Conservation (phyloP, 2,329 filamentous ascomycete genomes). For the Reticulascus tulasneorum region DNA sequence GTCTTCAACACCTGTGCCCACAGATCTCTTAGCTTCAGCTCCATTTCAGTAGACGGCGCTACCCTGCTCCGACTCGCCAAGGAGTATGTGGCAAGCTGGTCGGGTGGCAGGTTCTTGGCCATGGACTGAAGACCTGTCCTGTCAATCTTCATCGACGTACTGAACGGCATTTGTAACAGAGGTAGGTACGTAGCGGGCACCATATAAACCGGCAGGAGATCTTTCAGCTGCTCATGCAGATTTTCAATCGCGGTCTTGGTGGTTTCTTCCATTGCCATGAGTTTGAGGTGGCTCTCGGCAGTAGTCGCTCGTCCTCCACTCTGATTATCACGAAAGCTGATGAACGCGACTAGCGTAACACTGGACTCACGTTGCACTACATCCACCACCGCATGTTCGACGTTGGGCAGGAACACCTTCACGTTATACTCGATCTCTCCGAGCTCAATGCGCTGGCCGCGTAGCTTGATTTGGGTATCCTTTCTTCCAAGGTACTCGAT, state of each 20-base stretch:
- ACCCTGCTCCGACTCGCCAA: neutral
- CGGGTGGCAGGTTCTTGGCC: neutral
- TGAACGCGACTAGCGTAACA: neutral
- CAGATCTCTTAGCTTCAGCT: neutral
- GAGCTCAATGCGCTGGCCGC: conserved; percentile 42
- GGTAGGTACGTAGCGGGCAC: conserved; percentile 26
- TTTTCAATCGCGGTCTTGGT: too few relatives aligned
- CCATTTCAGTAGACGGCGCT: neutral
- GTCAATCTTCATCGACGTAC: conserved; percentile 1
- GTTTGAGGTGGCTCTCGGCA: too few relatives aligned
- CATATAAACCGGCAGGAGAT: conserved; percentile 33
- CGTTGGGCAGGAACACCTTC: neutral
- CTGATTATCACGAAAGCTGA: neutral
- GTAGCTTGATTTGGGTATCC: conserved; percentile 44
- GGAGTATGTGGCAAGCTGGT: neutral
- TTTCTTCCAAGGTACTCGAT: conserved; percentile 35
- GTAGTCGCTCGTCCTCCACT: too few relatives aligned
- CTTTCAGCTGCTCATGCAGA: conserved; percentile 22
- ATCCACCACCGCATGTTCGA: conserved; percentile 3
- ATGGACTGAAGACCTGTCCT: conserved; percentile 4
- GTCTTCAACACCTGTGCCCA: conserved; percentile 2
- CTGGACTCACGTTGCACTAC: neutral
- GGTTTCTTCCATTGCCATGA: neutral
- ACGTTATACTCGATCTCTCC: conserved; percentile 34
- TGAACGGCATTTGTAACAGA: conserved; percentile 11